Base-by-base conservation (phyloP, 306 rosid genomes). In the Cicer cuneatum region DNA sequence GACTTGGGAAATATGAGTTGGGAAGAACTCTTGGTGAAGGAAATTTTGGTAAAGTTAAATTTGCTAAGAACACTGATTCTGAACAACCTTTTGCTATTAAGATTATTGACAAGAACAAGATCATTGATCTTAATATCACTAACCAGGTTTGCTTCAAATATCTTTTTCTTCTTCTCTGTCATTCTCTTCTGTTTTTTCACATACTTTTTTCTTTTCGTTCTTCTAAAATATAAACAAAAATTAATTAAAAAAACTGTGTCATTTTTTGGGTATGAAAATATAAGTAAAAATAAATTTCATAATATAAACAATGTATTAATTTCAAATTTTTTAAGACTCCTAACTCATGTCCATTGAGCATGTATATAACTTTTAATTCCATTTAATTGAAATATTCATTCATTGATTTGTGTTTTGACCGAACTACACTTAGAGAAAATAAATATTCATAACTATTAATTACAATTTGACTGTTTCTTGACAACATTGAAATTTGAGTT, bases 1-100 rank as follows among this genome's bases (percentile, higher is more conserved):
- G 49, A 74, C 82, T 89, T 18, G 98, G 96, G 19, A 93, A 91
- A 76, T 91, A 93, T 72, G 90, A 87, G 61, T 72, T 93, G 66
- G 98, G 98, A 12, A 84, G 85, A 78, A 93, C 86, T 24, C 83
- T 93, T 0, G 98, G 98, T 1, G 94, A 93, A 60, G 98, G 98
- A 11, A 93, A 89, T 84, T 91, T 93, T 51, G 98, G 97, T 0
- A 93, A 93, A 79, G 98, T 93, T 0, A 93, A 91, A 66, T 83
- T 91, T 7, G 98, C 96, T 0, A 83, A 35, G 66, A 73, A 91
- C 84, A 71, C 78, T 10, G 86, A 80, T 15, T 78, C 96, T n/a
- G 91, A 84, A 2, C 87, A 83, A 8, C 49, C 74, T 29, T 88
- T 83, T 57, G 98, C 98, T 7, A 84, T 93, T 73, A 93, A 93